phyloP scores from a whole-genome alignment of 345 rosid species.

The Kandelia obovata region DNA sequence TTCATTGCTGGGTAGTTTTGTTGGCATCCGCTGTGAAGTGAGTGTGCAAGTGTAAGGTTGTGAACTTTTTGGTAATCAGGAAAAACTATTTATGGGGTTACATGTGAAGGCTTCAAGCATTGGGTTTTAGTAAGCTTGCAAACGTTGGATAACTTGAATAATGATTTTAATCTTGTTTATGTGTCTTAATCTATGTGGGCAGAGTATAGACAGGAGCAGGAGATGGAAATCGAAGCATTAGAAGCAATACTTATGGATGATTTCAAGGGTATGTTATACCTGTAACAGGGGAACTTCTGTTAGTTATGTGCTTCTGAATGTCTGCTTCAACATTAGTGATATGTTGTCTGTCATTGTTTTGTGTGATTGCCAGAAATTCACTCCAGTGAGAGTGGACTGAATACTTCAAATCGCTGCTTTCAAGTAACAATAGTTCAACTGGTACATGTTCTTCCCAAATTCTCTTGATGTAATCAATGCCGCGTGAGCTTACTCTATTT shows the following conservation, averaged over 20 bases:
- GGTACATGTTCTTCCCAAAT: conserved; percentile 28
- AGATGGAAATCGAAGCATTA: conserved; percentile 94
- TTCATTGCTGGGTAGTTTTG: neutral
- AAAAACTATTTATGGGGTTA: neutral
- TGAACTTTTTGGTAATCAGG: neutral
- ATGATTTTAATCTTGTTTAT: neutral
- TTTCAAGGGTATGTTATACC: conserved; percentile 59
- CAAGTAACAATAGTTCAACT: conserved; percentile 74
- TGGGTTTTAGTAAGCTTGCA: neutral
- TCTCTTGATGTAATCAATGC: neutral
- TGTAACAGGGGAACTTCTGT: too few species aligned
- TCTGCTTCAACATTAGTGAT: neutral
- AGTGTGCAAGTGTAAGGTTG: too few species aligned
- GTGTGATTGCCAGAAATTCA: conserved; percentile 57
- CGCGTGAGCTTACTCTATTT: neutral
- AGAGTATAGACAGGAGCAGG: conserved; percentile 86
- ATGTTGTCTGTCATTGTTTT: conserved; percentile 11
- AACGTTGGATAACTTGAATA: neutral
- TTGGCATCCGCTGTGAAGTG: neutral
- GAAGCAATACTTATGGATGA: conserved; percentile 96
- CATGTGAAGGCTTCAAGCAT: neutral
- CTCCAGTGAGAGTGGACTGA: conserved; percentile 83
- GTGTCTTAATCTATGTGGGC: conserved; percentile 17
- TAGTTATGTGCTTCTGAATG: too few species aligned
- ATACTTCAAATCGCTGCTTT: conserved; percentile 82